phyloP scores from a whole-genome alignment of 352 stramenopile genomes.

The Globisporangium emineosum region DNA sequence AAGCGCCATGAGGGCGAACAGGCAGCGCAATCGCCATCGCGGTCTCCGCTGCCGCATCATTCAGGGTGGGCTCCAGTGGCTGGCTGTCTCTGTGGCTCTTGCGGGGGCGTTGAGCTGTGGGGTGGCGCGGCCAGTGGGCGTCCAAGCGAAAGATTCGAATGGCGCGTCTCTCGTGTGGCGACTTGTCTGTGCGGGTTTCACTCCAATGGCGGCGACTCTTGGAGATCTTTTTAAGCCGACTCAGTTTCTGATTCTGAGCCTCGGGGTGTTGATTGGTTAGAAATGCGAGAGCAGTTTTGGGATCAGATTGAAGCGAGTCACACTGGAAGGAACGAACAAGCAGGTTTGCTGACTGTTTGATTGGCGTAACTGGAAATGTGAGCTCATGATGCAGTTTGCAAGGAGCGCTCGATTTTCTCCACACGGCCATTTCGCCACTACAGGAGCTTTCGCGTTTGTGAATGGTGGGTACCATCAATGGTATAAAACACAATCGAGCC shows the following conservation, averaged over 20 bases:
- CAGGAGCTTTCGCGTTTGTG: too few relatives aligned
- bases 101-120: too few relatives aligned
- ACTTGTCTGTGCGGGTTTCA: background rate
- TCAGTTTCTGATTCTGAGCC: background rate
- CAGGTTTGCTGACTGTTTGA: background rate
- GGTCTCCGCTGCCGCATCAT: background rate
- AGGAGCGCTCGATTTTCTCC: background rate
- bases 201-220: background rate
- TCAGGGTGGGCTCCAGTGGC: background rate
- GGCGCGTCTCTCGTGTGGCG: background rate
- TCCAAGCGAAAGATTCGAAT: background rate
- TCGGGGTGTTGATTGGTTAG: background rate
- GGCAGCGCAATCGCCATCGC: background rate
- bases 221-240: background rate
- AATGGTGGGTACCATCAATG: background rate
- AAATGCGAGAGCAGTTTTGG: background rate
- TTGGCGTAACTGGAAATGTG: background rate
- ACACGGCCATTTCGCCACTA: too few relatives aligned
- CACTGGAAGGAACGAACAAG: too few relatives aligned
- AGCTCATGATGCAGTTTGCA: background rate
- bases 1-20: slow-evolving; percentile 9
- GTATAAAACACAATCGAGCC: background rate
- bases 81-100: background rate
- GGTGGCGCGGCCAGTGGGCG: too few relatives aligned
- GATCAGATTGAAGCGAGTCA: background rate